Evolutionary conservation across 2,329 filamentous ascomycete genomes (phyloP), one percentile per base, ranked within the genome.

Genomic region (Metarhizium anisopliae): DNA sequence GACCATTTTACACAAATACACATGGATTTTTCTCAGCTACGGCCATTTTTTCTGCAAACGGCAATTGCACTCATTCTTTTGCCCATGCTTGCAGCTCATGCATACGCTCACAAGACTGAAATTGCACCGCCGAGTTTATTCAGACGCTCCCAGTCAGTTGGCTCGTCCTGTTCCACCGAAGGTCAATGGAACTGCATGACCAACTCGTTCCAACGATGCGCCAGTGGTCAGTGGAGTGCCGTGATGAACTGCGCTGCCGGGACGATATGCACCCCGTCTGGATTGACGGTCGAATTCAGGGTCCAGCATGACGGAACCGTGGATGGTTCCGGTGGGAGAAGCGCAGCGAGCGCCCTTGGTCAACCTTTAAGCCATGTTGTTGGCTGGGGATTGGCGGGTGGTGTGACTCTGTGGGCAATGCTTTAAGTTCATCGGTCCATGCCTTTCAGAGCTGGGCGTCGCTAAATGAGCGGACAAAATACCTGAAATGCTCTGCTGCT

Each of bases 121-220:
- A 32, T 7, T n/a, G 14, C 54, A 36, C 50, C n/a, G n/a, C 7
- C 6, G 6, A 35, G 6, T 35, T 7, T 35, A 11, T 35, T 35
- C 32, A 49, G 40, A 49, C 65, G 1, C 18, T 56, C 11, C 14
- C 63, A 72, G 57, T 57, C 66, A 13, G 65, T 62, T 3, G 75
- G 75, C 20, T 66, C 72, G 2, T 60, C 65, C 4, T 81, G 78
- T 64, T 64, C 67, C 11, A 62, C 67, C 13, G 77, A 81, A 57
- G 78, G 78, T n/a, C 72, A 74, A 58, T 81, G 78, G 78, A 78
- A 80, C 65, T 81, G 79, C 68, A 74, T 81, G 68, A 70, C 68
- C 1, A 66, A 60, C 20, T 70, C 68, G 38, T 81, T 75, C 68
- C 78, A 81, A 65, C 72, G 78, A 32, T 81, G 78, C 61, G 76